A percentile compares a stretch with the other conserved stretches of the same genome.
Evolutionary conservation across 1,139 yeast species (phyloP).

Genomic region (Diutina scorzettiae): DNA sequence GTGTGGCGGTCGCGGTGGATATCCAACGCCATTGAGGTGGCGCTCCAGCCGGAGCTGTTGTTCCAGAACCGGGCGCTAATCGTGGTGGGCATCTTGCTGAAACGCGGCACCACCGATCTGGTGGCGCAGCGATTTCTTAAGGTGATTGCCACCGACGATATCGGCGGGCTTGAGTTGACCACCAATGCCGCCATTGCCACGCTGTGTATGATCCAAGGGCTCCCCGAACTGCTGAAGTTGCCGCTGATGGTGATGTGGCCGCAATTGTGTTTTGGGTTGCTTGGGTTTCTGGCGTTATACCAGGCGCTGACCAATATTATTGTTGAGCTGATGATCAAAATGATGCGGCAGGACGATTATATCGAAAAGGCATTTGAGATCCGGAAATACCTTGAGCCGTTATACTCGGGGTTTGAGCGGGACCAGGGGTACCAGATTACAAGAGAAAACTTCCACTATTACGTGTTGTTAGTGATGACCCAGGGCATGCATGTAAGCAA

Average conservation of each 20-base stretch:
- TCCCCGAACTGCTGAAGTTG: constrained; percentile 41
- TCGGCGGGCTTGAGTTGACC: constrained; percentile 16
- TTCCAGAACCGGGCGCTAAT: constrained; percentile 65
- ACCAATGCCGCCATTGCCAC: constrained; percentile 28
- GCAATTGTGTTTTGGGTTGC: constrained; percentile 25
- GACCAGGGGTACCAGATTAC: background rate
- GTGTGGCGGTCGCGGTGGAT: constrained; percentile 66
- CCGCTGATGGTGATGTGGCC: constrained; percentile 61
- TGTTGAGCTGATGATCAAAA: constrained; percentile 1
- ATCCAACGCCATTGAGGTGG: constrained; percentile 52
- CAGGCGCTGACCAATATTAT: constrained; percentile 24
- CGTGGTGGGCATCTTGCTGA: constrained; percentile 60
- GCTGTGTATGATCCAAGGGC: constrained; percentile 52
- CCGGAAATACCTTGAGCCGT: background rate
- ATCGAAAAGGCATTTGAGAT: background rate
- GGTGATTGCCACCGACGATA: constrained; percentile 14
- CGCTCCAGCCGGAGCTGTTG: constrained; percentile 47
- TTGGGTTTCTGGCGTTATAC: constrained; percentile 28
- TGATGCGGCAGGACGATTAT: background rate
- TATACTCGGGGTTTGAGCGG: background rate
- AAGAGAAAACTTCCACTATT: background rate
- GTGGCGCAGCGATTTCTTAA: constrained; percentile 38
- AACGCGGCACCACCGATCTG: constrained; percentile 49
- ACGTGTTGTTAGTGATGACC: background rate
- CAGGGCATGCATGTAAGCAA: constrained; percentile 1